A percentile compares a stretch with the other conserved stretches of the same genome.
These are phyloP conservation scores for Pseudogymnoascus sp. DNA, from an alignment of 2,329 filamentous ascomycete genomes.

Conservation along the genomic window DNA sequence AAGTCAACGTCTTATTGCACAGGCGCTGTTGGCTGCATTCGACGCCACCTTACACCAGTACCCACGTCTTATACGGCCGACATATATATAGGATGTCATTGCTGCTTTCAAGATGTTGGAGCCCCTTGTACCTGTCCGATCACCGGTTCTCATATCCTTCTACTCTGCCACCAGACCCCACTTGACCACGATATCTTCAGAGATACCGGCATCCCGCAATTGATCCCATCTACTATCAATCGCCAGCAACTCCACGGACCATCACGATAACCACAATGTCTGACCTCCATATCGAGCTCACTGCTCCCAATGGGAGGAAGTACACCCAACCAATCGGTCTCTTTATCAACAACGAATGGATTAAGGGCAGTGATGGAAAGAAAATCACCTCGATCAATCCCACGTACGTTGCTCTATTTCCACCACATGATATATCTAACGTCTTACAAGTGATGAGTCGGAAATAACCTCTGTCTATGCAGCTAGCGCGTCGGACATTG, in stretches of 20 bases:
- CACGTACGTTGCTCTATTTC: conserved; percentile 36
- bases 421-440: conserved; percentile 3
- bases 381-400: conserved; percentile 65
- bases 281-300: conserved; percentile 49
- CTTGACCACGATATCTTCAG: background rate
- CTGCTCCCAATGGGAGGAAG: conserved; percentile 65
- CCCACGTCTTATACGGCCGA: background rate
- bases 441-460: conserved; percentile 45
- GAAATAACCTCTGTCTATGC: conserved; percentile 71
- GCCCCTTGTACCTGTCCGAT: background rate
- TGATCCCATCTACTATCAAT: background rate
- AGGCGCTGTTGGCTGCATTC: background rate
- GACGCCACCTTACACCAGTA: background rate
- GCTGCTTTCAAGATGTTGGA: background rate
- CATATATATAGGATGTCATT: background rate
- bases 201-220: background rate
- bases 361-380: conserved; percentile 55
- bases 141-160: background rate
- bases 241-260: background rate
- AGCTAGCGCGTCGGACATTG: conserved; percentile 79
- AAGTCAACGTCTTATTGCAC: background rate
- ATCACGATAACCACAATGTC: conserved; percentile 27
- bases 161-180: background rate
- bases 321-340: conserved; percentile 66
- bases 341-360: conserved; percentile 78